Evolutionary conservation across 73 alveolate species (phyloP), one percentile per base, ranked within the genome.

Genomic region (Paramecium biaurelia): DNA sequence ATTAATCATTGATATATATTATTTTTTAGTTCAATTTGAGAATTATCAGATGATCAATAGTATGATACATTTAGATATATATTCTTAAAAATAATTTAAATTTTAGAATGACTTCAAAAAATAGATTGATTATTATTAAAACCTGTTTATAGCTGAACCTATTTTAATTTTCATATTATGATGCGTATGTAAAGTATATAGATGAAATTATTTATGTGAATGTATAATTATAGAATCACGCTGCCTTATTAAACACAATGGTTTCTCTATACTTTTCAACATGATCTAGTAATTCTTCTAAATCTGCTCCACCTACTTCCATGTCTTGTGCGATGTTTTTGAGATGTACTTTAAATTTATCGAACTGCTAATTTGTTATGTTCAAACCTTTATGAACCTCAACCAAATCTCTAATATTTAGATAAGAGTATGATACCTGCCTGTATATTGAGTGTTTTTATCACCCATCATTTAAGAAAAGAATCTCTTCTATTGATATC

Each of bases 401-500:
- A 79, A 42, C 10, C 24, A 79, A 24, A 45, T 79, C 90, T 34
- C 90, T 79, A 79, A 63, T 53, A 1, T 34, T n/a, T 53, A 53
- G 30, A 63, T 26, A 63, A 26, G 24, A 26, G 45, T 26, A 30
- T 32, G 12, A 26, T 42, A 79, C 90, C 90, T 79, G 34, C 90
- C 90, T 38, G 90, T 79, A 9, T 79, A 79, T 79, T 79, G 47
- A 30, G 90, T 79, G 47, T 38, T 42, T 34, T 79, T 79, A 45
- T 79, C 90, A 43, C 90, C 90, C 90, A 79, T 79, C 90, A 79
- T 79, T 24, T 41, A 21, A 7, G 76, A 43, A 41, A 79, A 79
- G 49, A 79, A 79, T 23, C 90, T 21, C 72, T 79, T 79, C 56
- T 79, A 45, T 63, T 79, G 34, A 45, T 79, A 79, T 42, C 90